Percentiles rank a stretch among this genome's conserved stretches.
phyloP scores from a whole-genome alignment of 179 eudicot genomes.

The Beta lomatogona region DNA sequence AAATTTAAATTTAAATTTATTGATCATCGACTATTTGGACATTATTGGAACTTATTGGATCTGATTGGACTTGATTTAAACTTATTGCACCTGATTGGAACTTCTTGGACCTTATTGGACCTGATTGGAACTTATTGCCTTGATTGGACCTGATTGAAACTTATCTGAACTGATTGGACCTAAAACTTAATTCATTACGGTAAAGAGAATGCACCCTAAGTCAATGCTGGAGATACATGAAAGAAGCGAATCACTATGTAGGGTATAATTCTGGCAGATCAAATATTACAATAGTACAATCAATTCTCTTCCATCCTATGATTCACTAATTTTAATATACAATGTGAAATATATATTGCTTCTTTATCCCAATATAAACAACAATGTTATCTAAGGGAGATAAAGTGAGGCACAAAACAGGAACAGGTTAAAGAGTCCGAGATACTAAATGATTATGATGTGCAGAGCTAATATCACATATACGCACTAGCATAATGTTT shows the following conservation, averaged over 20 bases:
- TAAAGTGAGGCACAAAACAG: neutral
- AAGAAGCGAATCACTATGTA: neutral
- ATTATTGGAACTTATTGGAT: too few species aligned
- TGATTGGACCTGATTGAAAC: too few species aligned
- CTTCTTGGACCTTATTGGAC: too few species aligned
- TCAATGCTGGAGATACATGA: constrained; percentile 4
- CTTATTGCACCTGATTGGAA: too few species aligned
- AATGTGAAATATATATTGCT: neutral
- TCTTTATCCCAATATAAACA: neutral
- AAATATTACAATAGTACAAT: neutral
- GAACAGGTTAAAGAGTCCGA: neutral
- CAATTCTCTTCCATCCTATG: too few species aligned
- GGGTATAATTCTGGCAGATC: neutral
- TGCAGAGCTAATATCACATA: neutral
- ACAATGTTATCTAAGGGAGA: neutral
- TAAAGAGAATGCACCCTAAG: too few species aligned
- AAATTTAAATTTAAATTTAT: too few species aligned
- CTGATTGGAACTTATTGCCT: too few species aligned
- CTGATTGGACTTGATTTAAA: too few species aligned
- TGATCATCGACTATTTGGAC: too few species aligned
- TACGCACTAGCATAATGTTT: neutral
- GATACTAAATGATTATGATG: neutral
- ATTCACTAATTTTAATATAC: neutral
- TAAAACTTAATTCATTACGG: too few species aligned
- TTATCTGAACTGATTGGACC: too few species aligned